Conservation (phyloP, 176 grass and related monocot species). For the Lolium perenne region DNA sequence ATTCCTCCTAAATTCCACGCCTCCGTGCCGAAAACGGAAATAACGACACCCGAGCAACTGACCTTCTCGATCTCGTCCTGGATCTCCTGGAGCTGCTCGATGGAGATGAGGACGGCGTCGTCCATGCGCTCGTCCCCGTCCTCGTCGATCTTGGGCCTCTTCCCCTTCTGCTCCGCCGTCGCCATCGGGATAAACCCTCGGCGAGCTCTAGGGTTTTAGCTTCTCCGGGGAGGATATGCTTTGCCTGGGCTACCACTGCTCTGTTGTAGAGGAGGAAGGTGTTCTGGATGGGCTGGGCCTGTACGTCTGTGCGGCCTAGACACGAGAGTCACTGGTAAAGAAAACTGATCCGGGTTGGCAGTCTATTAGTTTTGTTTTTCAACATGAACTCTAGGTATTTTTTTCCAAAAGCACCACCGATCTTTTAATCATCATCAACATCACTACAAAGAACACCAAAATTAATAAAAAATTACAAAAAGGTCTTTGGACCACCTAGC, state of each 20-base stretch:
- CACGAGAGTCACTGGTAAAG: no score
- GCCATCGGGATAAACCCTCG: constrained; percentile 40
- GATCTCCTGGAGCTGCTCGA: constrained; percentile 69
- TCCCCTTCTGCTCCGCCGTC: constrained; percentile 63
- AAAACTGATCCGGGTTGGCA: no score
- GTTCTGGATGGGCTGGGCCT: constrained; percentile 8
- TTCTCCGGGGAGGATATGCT: neutral
- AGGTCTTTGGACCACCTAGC: no score
- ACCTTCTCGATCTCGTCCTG: constrained; percentile 77
- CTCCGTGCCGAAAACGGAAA: neutral
- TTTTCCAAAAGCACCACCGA: no score
- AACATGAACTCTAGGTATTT: no score
- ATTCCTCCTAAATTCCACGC: neutral
- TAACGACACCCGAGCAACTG: neutral
- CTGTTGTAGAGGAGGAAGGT: neutral
- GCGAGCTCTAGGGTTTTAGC: constrained; percentile 55
- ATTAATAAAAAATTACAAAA: no score
- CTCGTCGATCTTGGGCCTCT: constrained; percentile 54
- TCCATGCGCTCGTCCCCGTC: constrained; percentile 53
- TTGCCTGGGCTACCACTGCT: neutral
- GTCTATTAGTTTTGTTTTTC: no score
- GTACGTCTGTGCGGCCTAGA: neutral
- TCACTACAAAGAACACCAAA: no score
- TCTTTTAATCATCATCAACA: no score
- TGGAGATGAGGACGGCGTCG: constrained; percentile 46